Evolutionary conservation across 169 alveolate genomes (phyloP), one percentile per base, ranked within the genome.

Genomic region (Toxoplasma gondii): DNA sequence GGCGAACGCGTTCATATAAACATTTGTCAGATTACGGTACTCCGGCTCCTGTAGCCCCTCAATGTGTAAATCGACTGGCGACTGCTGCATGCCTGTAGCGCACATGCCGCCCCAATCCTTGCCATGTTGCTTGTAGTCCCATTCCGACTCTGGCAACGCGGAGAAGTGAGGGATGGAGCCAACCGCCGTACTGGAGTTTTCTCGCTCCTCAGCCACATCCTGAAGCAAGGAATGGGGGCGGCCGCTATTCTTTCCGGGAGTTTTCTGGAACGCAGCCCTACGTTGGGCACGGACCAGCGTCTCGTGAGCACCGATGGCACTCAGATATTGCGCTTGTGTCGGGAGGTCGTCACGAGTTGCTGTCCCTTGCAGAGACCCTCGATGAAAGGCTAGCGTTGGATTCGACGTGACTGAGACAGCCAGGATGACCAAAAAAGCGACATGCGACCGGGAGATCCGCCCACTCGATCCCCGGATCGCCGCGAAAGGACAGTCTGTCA

Each of bases 61-160:
- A 41, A 96, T 95, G 90, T 96, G 98, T 58, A 97, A 93, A 82
- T 97, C 98, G 41, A 97, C 98, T 0, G 98, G 98, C 0, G 98
- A 97, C 74, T 97, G 98, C 94, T 94, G 92, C 88, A 82, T 88
- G 49, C 98, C 98, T 39, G 81, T 96, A 64, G 91, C 93, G 88
- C 98, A 97, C 88, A 92, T 88, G 39, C 98, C 98, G 34, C 95
- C 95, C 98, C 98, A 97, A 91, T 97, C 96, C 31, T 96, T 95
- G 43, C 98, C 98, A 86, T 97, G 98, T 34, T 95, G 94, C 34
- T 91, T 96, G 94, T 97, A 97, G 69, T 97, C 97, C 96, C 96
- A 94, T 36, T 78, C 93, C 1, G 88, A 69, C 39, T 93, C 95
- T 16, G 92, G 91, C 27, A 36, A n/a, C 12, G 81, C 92, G 31